A percentile compares a stretch with the other conserved stretches of the same genome.
These are phyloP conservation scores for Colletotrichum cereale DNA, from an alignment of 2,329 filamentous ascomycete species.

Conservation along the genomic window DNA sequence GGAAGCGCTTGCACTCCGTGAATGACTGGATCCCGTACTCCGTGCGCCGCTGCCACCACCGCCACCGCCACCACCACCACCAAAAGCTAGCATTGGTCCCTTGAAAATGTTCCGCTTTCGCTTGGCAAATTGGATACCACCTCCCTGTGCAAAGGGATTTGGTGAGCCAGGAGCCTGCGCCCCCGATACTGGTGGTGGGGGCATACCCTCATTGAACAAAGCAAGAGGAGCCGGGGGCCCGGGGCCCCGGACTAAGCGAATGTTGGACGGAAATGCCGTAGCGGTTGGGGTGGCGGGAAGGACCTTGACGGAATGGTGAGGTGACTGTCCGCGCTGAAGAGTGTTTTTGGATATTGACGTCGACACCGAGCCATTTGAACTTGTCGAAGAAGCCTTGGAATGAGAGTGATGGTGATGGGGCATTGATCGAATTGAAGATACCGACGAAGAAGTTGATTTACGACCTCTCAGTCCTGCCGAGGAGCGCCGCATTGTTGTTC, in stretches of 20 bases:
- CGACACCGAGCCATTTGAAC: slow-evolving; percentile 81
- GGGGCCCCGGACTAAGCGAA: slow-evolving; percentile 80
- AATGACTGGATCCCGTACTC: slow-evolving; percentile 56
- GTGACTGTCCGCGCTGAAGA: slow-evolving; percentile 75
- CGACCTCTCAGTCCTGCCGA: slow-evolving; percentile 87
- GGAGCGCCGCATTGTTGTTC: slow-evolving; percentile 85
- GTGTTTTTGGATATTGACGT: slow-evolving; percentile 76
- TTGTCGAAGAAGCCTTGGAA: slow-evolving; percentile 94
- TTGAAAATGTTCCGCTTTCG: slow-evolving; percentile 86
- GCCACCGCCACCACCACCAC: slow-evolving; percentile 48
- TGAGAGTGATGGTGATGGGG: slow-evolving; percentile 89
- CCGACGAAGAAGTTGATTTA: slow-evolving; percentile 95
- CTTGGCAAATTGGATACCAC: slow-evolving; percentile 80
- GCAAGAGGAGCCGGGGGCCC: slow-evolving; percentile 64
- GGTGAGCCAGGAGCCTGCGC: slow-evolving; percentile 64
- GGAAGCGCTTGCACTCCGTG: slow-evolving; percentile 72
- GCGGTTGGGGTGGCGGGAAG: slow-evolving; percentile 88
- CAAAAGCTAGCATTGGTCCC: slow-evolving; percentile 76
- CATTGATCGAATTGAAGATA: slow-evolving; percentile 92
- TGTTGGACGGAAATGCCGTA: slow-evolving; percentile 83
- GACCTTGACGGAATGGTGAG: slow-evolving; percentile 94
- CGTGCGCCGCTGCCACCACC: slow-evolving; percentile 50
- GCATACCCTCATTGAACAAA: slow-evolving; percentile 71
- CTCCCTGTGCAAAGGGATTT: slow-evolving; percentile 65
- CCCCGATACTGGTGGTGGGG: slow-evolving; percentile 48